Percentiles rank a stretch among this genome's conserved stretches.
These are phyloP conservation scores for Lactifluus piperatus DNA, from an alignment of 768 basidiomycete genomes.

Conservation along the genomic window DNA sequence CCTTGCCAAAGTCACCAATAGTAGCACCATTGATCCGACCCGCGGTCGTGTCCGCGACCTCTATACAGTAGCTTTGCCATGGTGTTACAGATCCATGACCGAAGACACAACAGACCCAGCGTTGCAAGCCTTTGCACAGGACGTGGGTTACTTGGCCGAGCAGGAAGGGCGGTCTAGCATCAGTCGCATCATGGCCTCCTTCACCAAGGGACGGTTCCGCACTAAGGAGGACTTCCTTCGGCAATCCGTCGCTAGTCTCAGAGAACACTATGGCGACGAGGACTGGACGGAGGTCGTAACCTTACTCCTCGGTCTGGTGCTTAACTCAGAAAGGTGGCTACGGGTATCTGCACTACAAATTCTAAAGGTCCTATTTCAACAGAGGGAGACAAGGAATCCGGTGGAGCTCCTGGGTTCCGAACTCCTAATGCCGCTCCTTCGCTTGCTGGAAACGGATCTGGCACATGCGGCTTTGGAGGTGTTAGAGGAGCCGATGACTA, in stretches of 20 bases:
- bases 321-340: slow-evolving; percentile 78
- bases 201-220: slow-evolving; percentile 79
- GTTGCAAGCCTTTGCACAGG: slow-evolving; percentile 61
- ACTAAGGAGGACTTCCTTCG: slow-evolving; percentile 91
- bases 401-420: slow-evolving; percentile 75
- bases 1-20: slow-evolving; percentile 51
- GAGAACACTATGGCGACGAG: slow-evolving; percentile 73
- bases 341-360: slow-evolving; percentile 79
- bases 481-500: slow-evolving; percentile 82
- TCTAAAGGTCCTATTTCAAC: slow-evolving; percentile 82
- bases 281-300: slow-evolving; percentile 78
- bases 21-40: slow-evolving; percentile 60
- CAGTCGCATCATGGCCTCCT: slow-evolving; percentile 81
- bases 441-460: slow-evolving; percentile 81
- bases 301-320: slow-evolving; percentile 74
- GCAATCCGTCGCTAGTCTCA: slow-evolving; percentile 75
- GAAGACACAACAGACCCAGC: slow-evolving; percentile 48
- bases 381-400: slow-evolving; percentile 66
- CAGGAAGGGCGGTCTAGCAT: slow-evolving; percentile 70
- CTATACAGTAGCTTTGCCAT: slow-evolving; percentile 77
- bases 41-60: slow-evolving; percentile 70
- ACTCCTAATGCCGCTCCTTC: slow-evolving; percentile 82
- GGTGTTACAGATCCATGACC: slow-evolving; percentile 77
- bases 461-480: slow-evolving; percentile 84
- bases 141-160: slow-evolving; percentile 65